Conservation (phyloP, 306 rosid genomes). For the Lupinus albus region DNA sequence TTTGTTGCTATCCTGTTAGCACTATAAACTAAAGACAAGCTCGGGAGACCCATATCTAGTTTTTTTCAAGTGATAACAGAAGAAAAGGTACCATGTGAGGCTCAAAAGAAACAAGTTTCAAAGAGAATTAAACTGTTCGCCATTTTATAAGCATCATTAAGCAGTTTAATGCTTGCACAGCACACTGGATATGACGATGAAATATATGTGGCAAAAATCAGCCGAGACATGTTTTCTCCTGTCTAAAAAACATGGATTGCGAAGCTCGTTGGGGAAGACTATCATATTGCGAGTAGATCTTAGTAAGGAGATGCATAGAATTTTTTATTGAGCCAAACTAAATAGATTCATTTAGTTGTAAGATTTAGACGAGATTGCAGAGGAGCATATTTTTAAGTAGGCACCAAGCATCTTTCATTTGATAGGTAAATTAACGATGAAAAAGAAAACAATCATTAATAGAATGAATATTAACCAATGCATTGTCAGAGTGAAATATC, state of each 20-base stretch:
- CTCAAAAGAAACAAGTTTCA: background rate
- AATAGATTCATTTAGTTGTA: background rate
- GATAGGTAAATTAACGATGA: slow-evolving; percentile 28
- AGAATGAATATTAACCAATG: slow-evolving; percentile 15
- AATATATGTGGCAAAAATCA: background rate
- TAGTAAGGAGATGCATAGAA: background rate
- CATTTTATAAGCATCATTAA: background rate
- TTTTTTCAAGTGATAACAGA: background rate
- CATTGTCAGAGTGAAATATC: slow-evolving; percentile 15
- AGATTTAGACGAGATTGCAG: slow-evolving; percentile 3
- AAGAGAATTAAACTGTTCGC: background rate
- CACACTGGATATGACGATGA: background rate
- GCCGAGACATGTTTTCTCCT: background rate
- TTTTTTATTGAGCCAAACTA: background rate
- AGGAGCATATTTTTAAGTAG: slow-evolving; percentile 28
- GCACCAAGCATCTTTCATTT: slow-evolving; percentile 17
- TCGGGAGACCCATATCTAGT: background rate
- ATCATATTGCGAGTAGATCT: background rate
- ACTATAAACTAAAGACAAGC: background rate
- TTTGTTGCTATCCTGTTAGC: background rate
- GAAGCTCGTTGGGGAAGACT: background rate
- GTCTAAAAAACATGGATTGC: background rate
- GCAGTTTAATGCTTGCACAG: background rate
- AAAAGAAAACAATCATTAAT: slow-evolving; percentile 24
- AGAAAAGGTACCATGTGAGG: background rate